phyloP scores from a whole-genome alignment of 2,329 filamentous ascomycete species.

The Fusarium tjaetaba region DNA sequence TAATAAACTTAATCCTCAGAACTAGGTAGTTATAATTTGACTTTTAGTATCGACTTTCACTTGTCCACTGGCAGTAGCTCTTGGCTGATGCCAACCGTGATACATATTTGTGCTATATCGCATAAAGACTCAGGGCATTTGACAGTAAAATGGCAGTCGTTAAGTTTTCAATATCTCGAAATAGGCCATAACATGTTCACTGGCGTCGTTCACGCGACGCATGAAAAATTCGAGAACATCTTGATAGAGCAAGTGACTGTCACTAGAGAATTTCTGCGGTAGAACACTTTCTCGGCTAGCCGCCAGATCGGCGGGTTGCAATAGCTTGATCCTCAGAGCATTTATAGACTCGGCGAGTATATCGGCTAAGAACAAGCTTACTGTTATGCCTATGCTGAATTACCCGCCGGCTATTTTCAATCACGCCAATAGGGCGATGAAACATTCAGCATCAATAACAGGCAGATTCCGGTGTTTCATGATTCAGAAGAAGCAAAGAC shows the following conservation, averaged over 20 bases:
- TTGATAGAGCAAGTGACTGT: too few relatives aligned
- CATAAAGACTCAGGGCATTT: too few relatives aligned
- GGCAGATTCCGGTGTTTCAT: not conserved
- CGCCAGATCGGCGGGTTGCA: too few relatives aligned
- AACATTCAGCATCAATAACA: not conserved
- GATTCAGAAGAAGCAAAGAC: not conserved
- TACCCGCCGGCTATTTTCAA: not conserved
- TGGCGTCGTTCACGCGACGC: too few relatives aligned
- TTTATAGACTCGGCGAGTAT: not conserved
- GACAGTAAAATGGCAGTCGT: not conserved
- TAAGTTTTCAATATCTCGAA: accelerated
- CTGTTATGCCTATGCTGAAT: not conserved
- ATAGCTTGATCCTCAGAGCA: not conserved
- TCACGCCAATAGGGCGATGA: not conserved
- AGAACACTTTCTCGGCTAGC: too few relatives aligned
- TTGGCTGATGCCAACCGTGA: too few relatives aligned
- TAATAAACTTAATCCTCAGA: not conserved
- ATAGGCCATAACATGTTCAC: too few relatives aligned
- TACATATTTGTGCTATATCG: too few relatives aligned
- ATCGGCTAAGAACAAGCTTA: not conserved
- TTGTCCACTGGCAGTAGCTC: too few relatives aligned
- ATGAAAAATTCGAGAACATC: too few relatives aligned
- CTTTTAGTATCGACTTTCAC: not conserved
- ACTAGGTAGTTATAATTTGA: too few relatives aligned
- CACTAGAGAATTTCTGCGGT: too few relatives aligned